These are phyloP conservation scores for Cyberlindnera maclurae DNA, from an alignment of 805 yeast genomes.

Conservation along the genomic window DNA sequence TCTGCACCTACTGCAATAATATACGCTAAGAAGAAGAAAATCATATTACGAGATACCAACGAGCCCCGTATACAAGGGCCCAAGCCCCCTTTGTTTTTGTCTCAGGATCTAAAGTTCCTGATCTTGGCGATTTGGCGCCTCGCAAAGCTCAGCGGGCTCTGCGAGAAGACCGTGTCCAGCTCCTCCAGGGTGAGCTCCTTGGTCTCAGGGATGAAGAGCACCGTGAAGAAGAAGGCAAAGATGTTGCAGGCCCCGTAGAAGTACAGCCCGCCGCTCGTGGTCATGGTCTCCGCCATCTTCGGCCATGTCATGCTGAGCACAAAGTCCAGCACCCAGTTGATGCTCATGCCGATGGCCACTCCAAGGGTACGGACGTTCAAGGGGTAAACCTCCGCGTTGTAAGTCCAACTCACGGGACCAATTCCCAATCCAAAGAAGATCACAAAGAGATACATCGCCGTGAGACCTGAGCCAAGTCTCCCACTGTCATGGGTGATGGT, in stretches of 20 bases:
- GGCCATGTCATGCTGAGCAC: slow-evolving; percentile 55
- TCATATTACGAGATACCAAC: too few species aligned
- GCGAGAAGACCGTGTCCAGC: slow-evolving; percentile 12
- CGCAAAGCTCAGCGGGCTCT: neutral
- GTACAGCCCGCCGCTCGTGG: slow-evolving; percentile 42
- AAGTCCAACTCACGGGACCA: slow-evolving; percentile 50
- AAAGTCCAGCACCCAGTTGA: slow-evolving; percentile 34
- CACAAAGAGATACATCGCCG: slow-evolving; percentile 40
- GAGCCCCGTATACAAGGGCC: too few species aligned
- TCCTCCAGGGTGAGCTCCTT: slow-evolving; percentile 69
- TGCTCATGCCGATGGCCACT: slow-evolving; percentile 43
- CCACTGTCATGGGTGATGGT: slow-evolving; percentile 30
- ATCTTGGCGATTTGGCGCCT: too few species aligned
- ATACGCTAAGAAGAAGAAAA: too few species aligned
- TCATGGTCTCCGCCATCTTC: slow-evolving; percentile 35
- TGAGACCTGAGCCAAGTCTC: slow-evolving; percentile 36
- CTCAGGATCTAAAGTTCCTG: too few species aligned
- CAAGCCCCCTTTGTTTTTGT: too few species aligned
- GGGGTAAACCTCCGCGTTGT: slow-evolving; percentile 47
- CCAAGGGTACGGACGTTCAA: slow-evolving; percentile 44
- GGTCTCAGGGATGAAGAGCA: slow-evolving; percentile 50
- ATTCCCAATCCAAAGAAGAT: slow-evolving; percentile 43
- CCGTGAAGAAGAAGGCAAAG: slow-evolving; percentile 32
- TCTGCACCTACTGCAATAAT: too few species aligned
- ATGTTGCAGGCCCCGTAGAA: slow-evolving; percentile 48